Evolutionary conservation across 2,329 filamentous ascomycete genomes (phyloP).

Genomic region (Epicoccum sorghinum): DNA sequence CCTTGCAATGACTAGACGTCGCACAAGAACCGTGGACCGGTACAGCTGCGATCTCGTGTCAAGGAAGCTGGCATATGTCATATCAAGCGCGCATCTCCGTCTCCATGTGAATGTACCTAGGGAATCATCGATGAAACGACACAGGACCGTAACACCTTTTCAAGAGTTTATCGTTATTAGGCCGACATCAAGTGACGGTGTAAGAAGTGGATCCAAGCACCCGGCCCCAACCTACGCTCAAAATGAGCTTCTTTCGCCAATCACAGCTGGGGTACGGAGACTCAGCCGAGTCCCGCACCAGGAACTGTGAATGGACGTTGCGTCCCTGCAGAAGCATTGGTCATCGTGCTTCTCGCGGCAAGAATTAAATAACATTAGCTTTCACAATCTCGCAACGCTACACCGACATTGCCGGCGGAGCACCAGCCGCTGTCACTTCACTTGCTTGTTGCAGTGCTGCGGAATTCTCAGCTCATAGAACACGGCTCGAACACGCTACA

Average conservation of each 20-base stretch:
- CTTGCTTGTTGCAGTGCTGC: constrained; percentile 1
- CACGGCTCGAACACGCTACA: constrained; percentile 1
- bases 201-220: constrained; percentile 24
- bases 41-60: background rate
- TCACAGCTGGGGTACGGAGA: constrained; percentile 22
- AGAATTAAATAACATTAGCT: constrained; percentile 18
- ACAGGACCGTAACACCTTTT: background rate
- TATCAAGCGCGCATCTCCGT: constrained; percentile 13
- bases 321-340: constrained; percentile 23
- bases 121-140: background rate
- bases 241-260: constrained; percentile 25
- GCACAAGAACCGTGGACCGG: constrained; percentile 1
- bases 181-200: constrained; percentile 17
- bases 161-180: constrained; percentile 3
- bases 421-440: constrained; percentile 4
- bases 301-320: constrained; percentile 8
- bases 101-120: background rate
- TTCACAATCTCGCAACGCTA: constrained; percentile 6
- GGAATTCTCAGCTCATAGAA: constrained; percentile 16
- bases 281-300: constrained; percentile 15
- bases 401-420: constrained; percentile 8
- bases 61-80: constrained; percentile 4
- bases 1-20: constrained; percentile 2
- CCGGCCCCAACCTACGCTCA: constrained; percentile 20
- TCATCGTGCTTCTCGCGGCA: constrained; percentile 44